These are phyloP conservation scores for Saccharomycopsis babjevae DNA, from an alignment of 805 yeast genomes.

Conservation along the genomic window DNA sequence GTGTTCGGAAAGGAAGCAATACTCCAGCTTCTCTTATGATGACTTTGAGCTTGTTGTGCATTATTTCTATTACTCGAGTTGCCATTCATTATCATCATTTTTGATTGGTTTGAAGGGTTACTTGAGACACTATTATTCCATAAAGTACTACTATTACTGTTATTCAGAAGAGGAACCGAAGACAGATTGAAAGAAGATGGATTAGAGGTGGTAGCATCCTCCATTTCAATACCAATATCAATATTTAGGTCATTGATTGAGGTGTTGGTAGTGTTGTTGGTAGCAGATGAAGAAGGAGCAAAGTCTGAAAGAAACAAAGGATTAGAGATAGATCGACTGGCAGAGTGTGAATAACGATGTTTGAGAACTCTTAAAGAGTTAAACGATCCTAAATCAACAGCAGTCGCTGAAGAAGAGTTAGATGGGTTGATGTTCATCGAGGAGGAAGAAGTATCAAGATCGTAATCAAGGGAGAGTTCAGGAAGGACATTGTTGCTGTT, in stretches of 20 bases:
- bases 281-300: neutral
- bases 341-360: conserved; percentile 7
- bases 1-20: conserved; percentile 6
- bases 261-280: neutral
- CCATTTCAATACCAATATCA: neutral
- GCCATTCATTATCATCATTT: neutral
- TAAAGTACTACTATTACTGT: neutral
- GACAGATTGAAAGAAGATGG: neutral
- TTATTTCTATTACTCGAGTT: neutral
- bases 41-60: neutral
- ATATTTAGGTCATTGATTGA: neutral
- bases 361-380: neutral
- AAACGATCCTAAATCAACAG: neutral
- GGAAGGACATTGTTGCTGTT: neutral
- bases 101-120: neutral
- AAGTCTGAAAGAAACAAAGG: conserved; percentile 7
- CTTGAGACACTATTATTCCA: neutral
- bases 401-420: neutral
- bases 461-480: neutral
- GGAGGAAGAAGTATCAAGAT: neutral
- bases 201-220: neutral
- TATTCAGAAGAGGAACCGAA: neutral
- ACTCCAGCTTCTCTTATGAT: conserved; percentile 18
- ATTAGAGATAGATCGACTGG: conserved; percentile 14
- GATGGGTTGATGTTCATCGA: neutral